Percentiles rank a stretch among this genome's conserved stretches.
These are phyloP conservation scores for Microdochium trichocladiopsis DNA, from an alignment of 2,329 filamentous ascomycete species.

Conservation along the genomic window DNA sequence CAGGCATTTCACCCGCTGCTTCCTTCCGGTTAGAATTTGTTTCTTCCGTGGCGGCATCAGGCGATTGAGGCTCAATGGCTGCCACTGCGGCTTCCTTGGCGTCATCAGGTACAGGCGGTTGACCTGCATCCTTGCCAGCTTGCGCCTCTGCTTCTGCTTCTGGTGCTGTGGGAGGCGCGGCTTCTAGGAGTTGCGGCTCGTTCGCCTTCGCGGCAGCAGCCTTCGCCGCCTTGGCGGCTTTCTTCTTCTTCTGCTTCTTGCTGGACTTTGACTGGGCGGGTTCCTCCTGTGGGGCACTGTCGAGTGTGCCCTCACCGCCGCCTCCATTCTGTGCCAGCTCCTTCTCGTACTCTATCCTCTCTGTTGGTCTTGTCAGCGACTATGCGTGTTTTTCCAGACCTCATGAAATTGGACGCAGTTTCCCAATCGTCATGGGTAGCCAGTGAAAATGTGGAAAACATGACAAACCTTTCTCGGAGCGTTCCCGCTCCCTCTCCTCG, in stretches of 20 bases:
- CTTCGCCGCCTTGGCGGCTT: not conserved
- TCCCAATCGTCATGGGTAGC: too few species aligned
- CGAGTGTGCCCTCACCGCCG: not conserved
- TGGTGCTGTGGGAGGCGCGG: too few species aligned
- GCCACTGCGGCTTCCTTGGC: not conserved
- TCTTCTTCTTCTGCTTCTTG: constrained; percentile 1
- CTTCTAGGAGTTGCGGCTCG: not conserved
- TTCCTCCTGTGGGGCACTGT: not conserved
- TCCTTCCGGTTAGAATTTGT: too few species aligned
- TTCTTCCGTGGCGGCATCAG: too few species aligned
- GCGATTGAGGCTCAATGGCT: not conserved
- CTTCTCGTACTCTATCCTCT: not conserved
- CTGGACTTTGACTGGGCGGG: not conserved
- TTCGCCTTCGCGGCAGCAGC: not conserved
- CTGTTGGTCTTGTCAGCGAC: not conserved
- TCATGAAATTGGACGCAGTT: too few species aligned
- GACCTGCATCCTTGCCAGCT: not conserved
- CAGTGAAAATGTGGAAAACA: too few species aligned
- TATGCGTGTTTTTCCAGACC: not conserved
- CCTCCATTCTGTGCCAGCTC: not conserved
- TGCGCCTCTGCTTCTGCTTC: too few species aligned
- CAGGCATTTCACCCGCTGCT: not conserved
- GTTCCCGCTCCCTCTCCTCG: not conserved
- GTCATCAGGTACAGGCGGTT: not conserved
- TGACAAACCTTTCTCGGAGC: constrained; percentile 5